A percentile compares a stretch with the other conserved stretches of the same genome.
Evolutionary conservation across 1,284 basidiomycete species (phyloP).

Genomic region (Ustilago sp.): DNA sequence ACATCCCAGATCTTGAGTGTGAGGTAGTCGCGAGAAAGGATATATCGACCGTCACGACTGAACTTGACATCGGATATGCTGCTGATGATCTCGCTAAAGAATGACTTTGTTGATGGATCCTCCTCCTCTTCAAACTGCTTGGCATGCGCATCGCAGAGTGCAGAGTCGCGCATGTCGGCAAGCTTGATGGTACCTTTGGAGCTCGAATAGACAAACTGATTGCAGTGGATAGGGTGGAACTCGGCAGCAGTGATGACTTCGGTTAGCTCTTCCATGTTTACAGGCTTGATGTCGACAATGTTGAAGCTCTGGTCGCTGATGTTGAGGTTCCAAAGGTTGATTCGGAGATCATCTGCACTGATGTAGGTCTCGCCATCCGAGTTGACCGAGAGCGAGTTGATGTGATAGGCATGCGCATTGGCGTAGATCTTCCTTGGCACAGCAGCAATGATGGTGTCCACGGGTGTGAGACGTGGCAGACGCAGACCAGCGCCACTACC

Average conservation of each 20-base stretch:
- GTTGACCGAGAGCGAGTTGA: slow-evolving; percentile 99
- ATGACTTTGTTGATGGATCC: slow-evolving; percentile 94
- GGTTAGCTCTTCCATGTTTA: slow-evolving; percentile 99
- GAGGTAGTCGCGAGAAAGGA: slow-evolving; percentile 95
- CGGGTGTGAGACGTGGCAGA: slow-evolving; percentile 78
- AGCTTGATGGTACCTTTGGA: slow-evolving; percentile 99
- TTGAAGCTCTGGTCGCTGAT: slow-evolving; percentile 99
- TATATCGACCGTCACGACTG: slow-evolving; percentile 95
- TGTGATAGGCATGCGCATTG: slow-evolving; percentile 99
- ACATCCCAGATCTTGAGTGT: slow-evolving; percentile 99
- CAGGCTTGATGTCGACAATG: slow-evolving; percentile 99
- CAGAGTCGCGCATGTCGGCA: slow-evolving; percentile 99
- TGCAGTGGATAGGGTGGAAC: slow-evolving; percentile 97
- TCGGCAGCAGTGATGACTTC: slow-evolving; percentile 99
- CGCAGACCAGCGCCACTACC: slow-evolving; percentile 61
- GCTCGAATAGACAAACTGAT: slow-evolving; percentile 99
- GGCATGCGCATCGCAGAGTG: slow-evolving; percentile 93
- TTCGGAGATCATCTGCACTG: slow-evolving; percentile 93
- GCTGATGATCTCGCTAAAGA: slow-evolving; percentile 99
- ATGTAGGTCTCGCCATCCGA: slow-evolving; percentile 99
- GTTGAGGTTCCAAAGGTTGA: slow-evolving; percentile 98
- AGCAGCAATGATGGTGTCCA: slow-evolving; percentile 98
- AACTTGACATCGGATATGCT: slow-evolving; percentile 99
- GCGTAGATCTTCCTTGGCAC: slow-evolving; percentile 99
- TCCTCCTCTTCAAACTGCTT: slow-evolving; percentile 89